Evolutionary conservation across 2,329 filamentous ascomycete genomes (phyloP), one percentile per base, ranked within the genome.

Genomic region (Alternaria gaisen): DNA sequence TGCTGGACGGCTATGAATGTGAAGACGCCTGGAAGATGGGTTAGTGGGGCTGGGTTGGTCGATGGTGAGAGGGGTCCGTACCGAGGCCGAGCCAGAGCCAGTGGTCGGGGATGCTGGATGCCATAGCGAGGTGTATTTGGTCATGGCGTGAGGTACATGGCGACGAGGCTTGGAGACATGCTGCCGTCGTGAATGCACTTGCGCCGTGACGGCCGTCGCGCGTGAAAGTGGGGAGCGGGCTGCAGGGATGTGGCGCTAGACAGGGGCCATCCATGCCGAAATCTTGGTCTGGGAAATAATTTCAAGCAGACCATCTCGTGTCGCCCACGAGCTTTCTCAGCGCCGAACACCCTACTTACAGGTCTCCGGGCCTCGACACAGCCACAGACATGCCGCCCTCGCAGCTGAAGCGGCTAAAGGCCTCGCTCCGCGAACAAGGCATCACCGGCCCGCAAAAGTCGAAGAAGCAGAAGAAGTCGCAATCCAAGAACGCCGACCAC

Each of bases 351-450:
- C 14, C 7, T 14, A 11, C 12, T 43, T 28, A 58, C 40, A 26
- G 51, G 40, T 51, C 46, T 42, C 30, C 38, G 16, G 46, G 44
- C 32, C 47, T 47, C 36, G 10, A 46, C 16, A 22, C 10, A 16
- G 3, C 6, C 20, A 8, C 36, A 26, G 65, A 36, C 8, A 99
- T 99, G 95, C 90, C 94, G 70, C 92, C 94, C 65, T 99, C 96
- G 12, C 96, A 99, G 83, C 86, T 99, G 60, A 99, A 98, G 82
- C 91, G 94, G 80, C 87, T 99, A 44, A 99, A 98, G 82, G 87
- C 92, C 69, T 97, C 94, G 10, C 86, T 99, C 47, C 87, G 89
- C 64, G 93, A 97, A 59, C 92, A 94, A 75, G 95, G 95, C 56
- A 90, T 99, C 53, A 89, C 94, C 42, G 93, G 94, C 1, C 93